Percentiles rank a stretch among this genome's conserved stretches.
phyloP scores from a whole-genome alignment of 164 flowering plant genomes.

The Aristolochia californica region DNA sequence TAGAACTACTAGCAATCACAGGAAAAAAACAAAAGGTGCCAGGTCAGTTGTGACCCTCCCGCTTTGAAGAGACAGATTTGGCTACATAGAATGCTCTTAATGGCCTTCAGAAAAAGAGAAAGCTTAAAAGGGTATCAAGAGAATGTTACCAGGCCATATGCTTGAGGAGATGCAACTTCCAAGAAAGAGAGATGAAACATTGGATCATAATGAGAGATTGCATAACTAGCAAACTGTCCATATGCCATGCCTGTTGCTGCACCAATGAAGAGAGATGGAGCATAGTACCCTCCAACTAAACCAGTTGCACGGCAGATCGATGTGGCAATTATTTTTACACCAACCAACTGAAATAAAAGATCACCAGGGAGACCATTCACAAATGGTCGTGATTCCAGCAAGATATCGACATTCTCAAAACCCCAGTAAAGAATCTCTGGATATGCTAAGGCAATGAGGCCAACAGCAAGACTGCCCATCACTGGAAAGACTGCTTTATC shows the following conservation, averaged over 20 bases:
- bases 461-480: slow-evolving; percentile 64
- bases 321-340: slow-evolving; percentile 66
- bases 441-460: slow-evolving; percentile 73
- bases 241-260: slow-evolving; percentile 96
- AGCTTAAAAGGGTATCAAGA: not conserved
- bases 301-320: slow-evolving; percentile 86
- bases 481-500: slow-evolving; percentile 61
- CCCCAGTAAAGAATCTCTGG: slow-evolving; percentile 97
- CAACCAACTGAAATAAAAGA: slow-evolving; percentile 70
- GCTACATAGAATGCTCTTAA: too few relatives aligned
- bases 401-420: slow-evolving; percentile 78
- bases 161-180: slow-evolving; percentile 96
- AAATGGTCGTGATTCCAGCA: slow-evolving; percentile 75
- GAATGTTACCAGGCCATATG: slow-evolving; percentile 82
- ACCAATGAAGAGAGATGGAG: slow-evolving; percentile 92
- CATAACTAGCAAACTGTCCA: slow-evolving; percentile 54
- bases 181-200: slow-evolving; percentile 45
- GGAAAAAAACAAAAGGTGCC: too few relatives aligned
- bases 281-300: slow-evolving; percentile 93
- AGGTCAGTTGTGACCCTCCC: too few relatives aligned
- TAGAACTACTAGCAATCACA: too few relatives aligned
- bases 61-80: too few relatives aligned
- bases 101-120: not conserved
- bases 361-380: slow-evolving; percentile 56
- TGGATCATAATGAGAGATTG: slow-evolving; percentile 43